Evolutionary conservation across 2,329 filamentous ascomycete species (phyloP).

Genomic region (Pseudogymnoascus sp.): DNA sequence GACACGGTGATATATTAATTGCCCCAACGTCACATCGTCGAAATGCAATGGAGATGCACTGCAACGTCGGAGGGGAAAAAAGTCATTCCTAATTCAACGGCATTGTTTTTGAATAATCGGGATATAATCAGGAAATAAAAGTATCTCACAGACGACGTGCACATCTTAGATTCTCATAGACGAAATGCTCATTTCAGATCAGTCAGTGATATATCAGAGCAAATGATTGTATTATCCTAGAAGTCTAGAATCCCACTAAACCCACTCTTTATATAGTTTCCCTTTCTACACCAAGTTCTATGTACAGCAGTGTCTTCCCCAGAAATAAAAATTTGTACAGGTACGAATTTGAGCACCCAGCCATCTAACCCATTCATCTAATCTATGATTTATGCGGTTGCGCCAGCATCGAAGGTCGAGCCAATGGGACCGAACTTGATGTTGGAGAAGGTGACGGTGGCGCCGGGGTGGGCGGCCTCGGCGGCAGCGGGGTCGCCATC

Average conservation of each 20-base stretch:
- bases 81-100: conserved; percentile 2
- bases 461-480: conserved; percentile 38
- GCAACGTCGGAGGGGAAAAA: conserved; percentile 1
- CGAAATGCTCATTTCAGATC: not conserved
- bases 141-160: not conserved
- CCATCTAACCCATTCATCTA: not conserved
- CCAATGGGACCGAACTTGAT: conserved; percentile 11
- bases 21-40: not conserved
- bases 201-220: not conserved
- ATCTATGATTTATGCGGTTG: not conserved
- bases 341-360: not conserved
- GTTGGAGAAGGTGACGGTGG: conserved; percentile 29
- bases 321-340: conserved; percentile 8
- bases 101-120: not conserved
- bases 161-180: too few species aligned
- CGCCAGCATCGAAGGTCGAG: conserved; percentile 5
- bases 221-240: conserved; percentile 7
- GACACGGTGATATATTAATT: not conserved
- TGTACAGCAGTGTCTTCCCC: conserved; percentile 4
- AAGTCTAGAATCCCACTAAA: not conserved
- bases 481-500: conserved; percentile 44
- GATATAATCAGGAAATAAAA: not conserved
- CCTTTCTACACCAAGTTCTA: not conserved
- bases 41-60: not conserved
- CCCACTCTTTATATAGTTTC: not conserved